Base-by-base conservation (phyloP, 805 yeast species). In the Hermanozyma aechmeae region DNA sequence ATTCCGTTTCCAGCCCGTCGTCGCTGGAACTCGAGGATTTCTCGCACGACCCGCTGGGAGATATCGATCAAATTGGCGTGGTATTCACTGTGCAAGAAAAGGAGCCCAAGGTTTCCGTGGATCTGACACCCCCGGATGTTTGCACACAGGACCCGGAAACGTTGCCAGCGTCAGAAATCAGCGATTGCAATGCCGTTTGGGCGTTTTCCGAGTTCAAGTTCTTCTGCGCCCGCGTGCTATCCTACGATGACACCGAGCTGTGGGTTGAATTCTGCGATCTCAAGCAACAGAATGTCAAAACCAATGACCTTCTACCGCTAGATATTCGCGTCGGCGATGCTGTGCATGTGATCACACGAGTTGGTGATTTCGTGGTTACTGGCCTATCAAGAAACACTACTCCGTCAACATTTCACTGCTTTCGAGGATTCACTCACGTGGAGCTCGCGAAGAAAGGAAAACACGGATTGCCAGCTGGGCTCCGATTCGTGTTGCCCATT, bases 361-460 rank as follows among this genome's bases (percentile, higher is more conserved):
- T 2, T 6, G 37, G 46, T 1, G 46, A 46, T 5, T 72, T 61
- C 40, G 30, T 36, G 5, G 71, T 78, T 3, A 58, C 66, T 2
- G 81, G 76, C 0, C 46, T 78, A 20, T 30, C 42, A 13, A 29
- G 27, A 15, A 38, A 33, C 4, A 30, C 55, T 51, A 21, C 48
- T 52, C 31, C 30, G 24, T 17, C 42, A 10, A 15, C 12, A 2
- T 24, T 77, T 5, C 50, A 61, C 27, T 78, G 85, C 44, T 58
- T 74, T 32, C 55, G 85, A 38, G 86, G 86, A 0, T 78, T 58
- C 42, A 75, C 76, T 43, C 54, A 62, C 0, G 68, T 74, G 13
- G 3, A 52, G 55, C 36, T 50, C 62, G 5, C 55, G 43, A 34
- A 37, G 48, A 42, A 43, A 26, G 14, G 40, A 33, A 15, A 31